Base-by-base conservation (phyloP, 345 rosid species). In the Melaleuca quinquenervia region DNA sequence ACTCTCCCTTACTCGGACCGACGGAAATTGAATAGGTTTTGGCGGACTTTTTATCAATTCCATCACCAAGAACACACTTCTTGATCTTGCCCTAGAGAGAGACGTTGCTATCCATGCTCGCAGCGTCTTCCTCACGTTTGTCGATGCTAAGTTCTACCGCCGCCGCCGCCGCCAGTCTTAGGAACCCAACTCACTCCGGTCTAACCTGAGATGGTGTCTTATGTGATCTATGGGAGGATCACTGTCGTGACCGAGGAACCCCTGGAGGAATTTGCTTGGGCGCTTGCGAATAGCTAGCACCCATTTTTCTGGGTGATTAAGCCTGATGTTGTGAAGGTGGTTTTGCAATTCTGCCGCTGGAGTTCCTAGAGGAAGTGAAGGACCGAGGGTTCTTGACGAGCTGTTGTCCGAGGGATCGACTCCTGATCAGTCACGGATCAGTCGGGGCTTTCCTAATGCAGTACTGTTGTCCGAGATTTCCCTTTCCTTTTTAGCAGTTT, bases 111-210 rank as follows among this genome's bases (percentile, higher is more conserved):
- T 91, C 20, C 91, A 92, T n/a, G 85, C 83, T 0, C 85, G 16
- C 78, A 90, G 91, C 27, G 88, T 92, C 83, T 84, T 87, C 82
- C 84, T 92, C 78, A 92, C 94, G 75, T 88, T 88, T 27, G 90
- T 91, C 70, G 86, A 89, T 88, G 88, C 88, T 0, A 89, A 90
- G 85, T 87, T 83, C 60, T 88, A 85, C 41, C 4, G 88, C 50
- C 24, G 52, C 15, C 87, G 88, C 82, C 51, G 87, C 24, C 55
- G 85, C 82, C 53, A 62, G 12, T 90, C 76, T 7, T 29, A 64
- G 45, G 44, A 44, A 12, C 76, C 10, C 6, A 6, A 64, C 44
- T 64, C 45, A 0, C 76, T 64, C 22, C 1, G 3, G 6, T 41
- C 91, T 52, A 49, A 15, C 4, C 16, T 27, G 14, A 84, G n/a